phyloP scores from a whole-genome alignment of 1,284 basidiomycete species.

The Xerocomus minutiporus region DNA sequence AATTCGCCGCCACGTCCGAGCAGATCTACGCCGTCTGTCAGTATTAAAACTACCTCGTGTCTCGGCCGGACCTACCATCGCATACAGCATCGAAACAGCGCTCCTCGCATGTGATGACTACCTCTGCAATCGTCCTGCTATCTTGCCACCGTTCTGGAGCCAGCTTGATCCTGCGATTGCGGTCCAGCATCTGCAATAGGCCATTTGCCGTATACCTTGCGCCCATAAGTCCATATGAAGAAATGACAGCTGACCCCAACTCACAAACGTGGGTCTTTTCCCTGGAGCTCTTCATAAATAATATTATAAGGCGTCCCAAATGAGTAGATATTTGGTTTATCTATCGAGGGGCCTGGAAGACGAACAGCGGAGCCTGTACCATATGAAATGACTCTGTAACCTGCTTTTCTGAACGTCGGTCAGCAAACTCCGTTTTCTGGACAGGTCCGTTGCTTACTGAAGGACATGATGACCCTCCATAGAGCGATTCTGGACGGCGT shows the following conservation, averaged over 20 bases:
- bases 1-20: conserved; percentile 85
- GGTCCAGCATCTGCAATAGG: conserved; percentile 94
- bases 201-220: conserved; percentile 92
- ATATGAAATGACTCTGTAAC: conserved; percentile 87
- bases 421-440: conserved; percentile 2
- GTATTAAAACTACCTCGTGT: conserved; percentile 8
- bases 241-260: conserved; percentile 28
- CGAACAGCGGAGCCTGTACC: conserved; percentile 98
- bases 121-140: conserved; percentile 78
- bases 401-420: conserved; percentile 62
- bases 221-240: conserved; percentile 14
- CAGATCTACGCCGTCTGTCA: conserved; percentile 58
- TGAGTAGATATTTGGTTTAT: conserved; percentile 95
- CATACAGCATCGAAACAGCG: conserved; percentile 98
- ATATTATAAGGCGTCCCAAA: conserved; percentile 99
- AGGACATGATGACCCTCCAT: conserved; percentile 98
- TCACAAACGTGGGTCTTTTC: conserved; percentile 83
- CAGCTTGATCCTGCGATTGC: conserved; percentile 87
- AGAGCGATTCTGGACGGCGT: conserved; percentile 78
- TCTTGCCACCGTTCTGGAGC: conserved; percentile 99
- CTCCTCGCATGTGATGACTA: conserved; percentile 99
- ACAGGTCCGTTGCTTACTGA: conserved; percentile 50
- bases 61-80: conserved; percentile 64
- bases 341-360: conserved; percentile 91
- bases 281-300: conserved; percentile 90